These are phyloP conservation scores for Diaporthe ilicicola DNA, from an alignment of 2,329 filamentous ascomycete species.

Conservation along the genomic window DNA sequence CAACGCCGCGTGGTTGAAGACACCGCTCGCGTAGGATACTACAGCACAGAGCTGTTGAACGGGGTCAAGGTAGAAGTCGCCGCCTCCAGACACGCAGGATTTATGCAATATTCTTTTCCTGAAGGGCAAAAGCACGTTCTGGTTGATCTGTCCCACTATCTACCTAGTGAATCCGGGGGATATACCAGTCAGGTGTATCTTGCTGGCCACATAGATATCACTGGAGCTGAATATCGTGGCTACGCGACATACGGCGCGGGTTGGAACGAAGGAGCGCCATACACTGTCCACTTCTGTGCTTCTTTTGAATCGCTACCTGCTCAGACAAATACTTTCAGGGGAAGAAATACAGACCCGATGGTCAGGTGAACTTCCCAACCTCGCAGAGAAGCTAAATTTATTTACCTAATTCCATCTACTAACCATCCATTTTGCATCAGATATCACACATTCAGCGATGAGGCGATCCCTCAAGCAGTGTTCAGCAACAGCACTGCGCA, in stretches of 20 bases:
- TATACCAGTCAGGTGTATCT: constrained; percentile 51
- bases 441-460: constrained; percentile 27
- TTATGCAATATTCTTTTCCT: constrained; percentile 62
- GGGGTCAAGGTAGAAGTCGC: constrained; percentile 58
- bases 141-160: constrained; percentile 58
- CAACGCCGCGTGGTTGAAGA: constrained; percentile 50
- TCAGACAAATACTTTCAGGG: constrained; percentile 48
- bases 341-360: constrained; percentile 55
- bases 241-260: constrained; percentile 57
- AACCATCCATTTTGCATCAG: background rate
- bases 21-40: constrained; percentile 61
- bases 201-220: constrained; percentile 41
- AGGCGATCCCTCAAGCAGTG: constrained; percentile 19
- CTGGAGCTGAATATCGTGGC: constrained; percentile 52
- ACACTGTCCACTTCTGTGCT: constrained; percentile 54
- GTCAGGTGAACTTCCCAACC: constrained; percentile 42
- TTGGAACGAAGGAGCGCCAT: constrained; percentile 53
- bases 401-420: constrained; percentile 48
- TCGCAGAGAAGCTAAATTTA: constrained; percentile 59
- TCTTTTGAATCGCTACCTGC: constrained; percentile 48
- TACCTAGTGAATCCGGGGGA: constrained; percentile 52
- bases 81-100: constrained; percentile 57
- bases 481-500: constrained; percentile 15
- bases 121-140: constrained; percentile 50
- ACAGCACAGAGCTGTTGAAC: constrained; percentile 57